Base-by-base conservation (phyloP, 768 basidiomycete species). In the Lactifluus volemus region DNA sequence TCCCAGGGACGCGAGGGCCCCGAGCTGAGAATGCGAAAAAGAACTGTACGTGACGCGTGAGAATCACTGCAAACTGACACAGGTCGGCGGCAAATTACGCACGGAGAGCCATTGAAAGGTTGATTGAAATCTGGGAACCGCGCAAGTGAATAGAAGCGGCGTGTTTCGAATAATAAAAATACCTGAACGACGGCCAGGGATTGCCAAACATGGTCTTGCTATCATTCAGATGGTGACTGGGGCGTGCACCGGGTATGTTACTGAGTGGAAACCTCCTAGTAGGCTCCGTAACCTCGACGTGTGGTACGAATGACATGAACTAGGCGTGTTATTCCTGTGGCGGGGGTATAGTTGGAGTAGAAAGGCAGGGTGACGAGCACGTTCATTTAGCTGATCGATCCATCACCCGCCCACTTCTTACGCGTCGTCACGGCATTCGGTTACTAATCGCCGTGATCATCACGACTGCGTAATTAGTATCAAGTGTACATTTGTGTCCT, bases 271-370 rank as follows among this genome's bases (percentile, higher is more conserved):
- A 65, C 47, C 55, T 60, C 32, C 41, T 64, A 3, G 60, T 50
- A 4, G 49, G 54, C 44, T 68, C 60, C 7, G 56, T 49, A 17
- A 62, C 59, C 50, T 49, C 57, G 15, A 67, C 52, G n/a, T 51
- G 44, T 32, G 63, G 68, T 39, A 58, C 47, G 39, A 29, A 11
- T 5, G 36, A 44, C 59, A 55, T 61, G 51, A 42, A 17, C 44
- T 7, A 7, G 44, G 9, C 44, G n/a, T 7, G 44, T 17, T 42
- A 14, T 14, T 42, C 41, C 41, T 17, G 41, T 39, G 11, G 38
- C 1, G 38, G 38, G 38, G 14, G 11, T 14, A 12, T 5, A 4
- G 38, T 15, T 39, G 38, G 11, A 9, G 38, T 39, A 14, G 38
- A 39, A 25, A 25, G 25, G 25, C 11, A 12, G 38, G 38, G n/a